Evolutionary conservation across 352 stramenopile genomes (phyloP).

Genomic region (Phytophthora idaei): DNA sequence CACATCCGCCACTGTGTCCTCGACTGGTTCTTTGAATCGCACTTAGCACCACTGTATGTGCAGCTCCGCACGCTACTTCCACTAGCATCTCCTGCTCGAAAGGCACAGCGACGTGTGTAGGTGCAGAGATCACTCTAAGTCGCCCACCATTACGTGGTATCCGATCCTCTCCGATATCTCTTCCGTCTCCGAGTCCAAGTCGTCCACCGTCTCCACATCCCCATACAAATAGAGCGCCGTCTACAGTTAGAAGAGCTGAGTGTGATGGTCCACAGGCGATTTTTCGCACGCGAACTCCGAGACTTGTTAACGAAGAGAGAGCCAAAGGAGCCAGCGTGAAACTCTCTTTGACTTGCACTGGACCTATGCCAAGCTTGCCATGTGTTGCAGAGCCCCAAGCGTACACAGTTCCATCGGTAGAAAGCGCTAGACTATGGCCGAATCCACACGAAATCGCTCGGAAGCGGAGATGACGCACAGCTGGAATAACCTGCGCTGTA

Average conservation of each 20-base stretch:
- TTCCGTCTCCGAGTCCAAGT: constrained; percentile 71
- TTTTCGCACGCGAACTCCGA: constrained; percentile 50
- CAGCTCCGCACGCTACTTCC: constrained; percentile 70
- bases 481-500: constrained; percentile 47
- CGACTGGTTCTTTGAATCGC: constrained; percentile 29
- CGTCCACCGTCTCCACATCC: constrained; percentile 72
- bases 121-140: constrained; percentile 43
- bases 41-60: constrained; percentile 66
- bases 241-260: constrained; percentile 63
- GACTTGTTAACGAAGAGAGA: constrained; percentile 34
- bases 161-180: constrained; percentile 60
- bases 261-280: constrained; percentile 83
- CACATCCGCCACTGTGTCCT: constrained; percentile 35
- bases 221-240: constrained; percentile 76
- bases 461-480: constrained; percentile 56
- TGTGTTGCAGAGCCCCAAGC: constrained; percentile 74
- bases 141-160: constrained; percentile 66
- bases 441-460: constrained; percentile 65
- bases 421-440: constrained; percentile 72
- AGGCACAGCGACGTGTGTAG: constrained; percentile 45
- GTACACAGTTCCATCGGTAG: constrained; percentile 68
- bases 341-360: constrained; percentile 50
- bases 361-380: constrained; percentile 73
- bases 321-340: constrained; percentile 68
- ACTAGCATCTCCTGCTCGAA: constrained; percentile 55